phyloP scores from a whole-genome alignment of 345 rosid species.

The Sonneratia caseolaris region DNA sequence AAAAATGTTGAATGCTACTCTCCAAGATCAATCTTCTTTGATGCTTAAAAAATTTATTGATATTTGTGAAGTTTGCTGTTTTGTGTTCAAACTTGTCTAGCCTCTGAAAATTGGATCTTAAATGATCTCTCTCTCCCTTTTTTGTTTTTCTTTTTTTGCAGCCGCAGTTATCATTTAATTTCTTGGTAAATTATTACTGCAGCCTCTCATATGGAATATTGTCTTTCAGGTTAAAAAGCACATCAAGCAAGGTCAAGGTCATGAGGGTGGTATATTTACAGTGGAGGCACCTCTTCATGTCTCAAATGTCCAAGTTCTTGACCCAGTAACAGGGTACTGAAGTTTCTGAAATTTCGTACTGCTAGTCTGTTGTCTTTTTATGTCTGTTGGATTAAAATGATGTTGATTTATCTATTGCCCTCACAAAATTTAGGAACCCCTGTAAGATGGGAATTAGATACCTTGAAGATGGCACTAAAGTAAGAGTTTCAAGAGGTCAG shows the following conservation, averaged over 20 bases:
- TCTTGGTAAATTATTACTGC: background rate
- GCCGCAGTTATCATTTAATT: background rate
- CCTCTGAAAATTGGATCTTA: background rate
- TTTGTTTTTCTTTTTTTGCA: background rate
- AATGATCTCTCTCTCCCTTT: background rate
- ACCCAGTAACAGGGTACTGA: constrained; percentile 77
- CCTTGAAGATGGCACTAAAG: constrained; percentile 96
- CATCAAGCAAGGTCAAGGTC: constrained; percentile 77
- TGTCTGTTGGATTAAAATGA: background rate
- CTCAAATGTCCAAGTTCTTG: constrained; percentile 90
- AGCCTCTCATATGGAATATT: background rate
- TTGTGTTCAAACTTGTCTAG: background rate
- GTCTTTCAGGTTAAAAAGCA: constrained; percentile 69
- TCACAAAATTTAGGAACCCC: constrained; percentile 49
- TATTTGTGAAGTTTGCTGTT: background rate
- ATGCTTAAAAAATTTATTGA: background rate
- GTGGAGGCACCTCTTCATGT: constrained; percentile 96
- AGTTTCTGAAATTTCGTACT: background rate
- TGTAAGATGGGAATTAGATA: constrained; percentile 75
- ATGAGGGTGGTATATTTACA: constrained; percentile 92
- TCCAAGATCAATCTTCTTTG: background rate
- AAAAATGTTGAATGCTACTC: background rate
- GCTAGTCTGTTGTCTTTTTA: background rate
- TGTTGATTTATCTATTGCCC: background rate
- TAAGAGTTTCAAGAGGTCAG: constrained; percentile 79